Base-by-base conservation (phyloP, 1,284 basidiomycete species). In the Trichosporon coremiiforme region DNA sequence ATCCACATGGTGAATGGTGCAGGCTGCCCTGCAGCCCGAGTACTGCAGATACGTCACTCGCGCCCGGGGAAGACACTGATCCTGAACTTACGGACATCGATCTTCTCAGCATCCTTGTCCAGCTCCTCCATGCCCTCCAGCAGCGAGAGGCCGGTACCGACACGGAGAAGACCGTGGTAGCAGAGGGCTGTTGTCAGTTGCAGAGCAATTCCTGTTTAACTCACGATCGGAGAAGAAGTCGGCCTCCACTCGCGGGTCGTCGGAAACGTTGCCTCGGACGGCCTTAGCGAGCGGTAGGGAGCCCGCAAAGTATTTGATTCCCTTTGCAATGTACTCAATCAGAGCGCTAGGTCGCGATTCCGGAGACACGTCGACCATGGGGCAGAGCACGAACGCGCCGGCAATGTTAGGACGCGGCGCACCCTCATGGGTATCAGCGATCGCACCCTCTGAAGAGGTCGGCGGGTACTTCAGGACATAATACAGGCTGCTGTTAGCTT, bases 231-330 rank as follows among this genome's bases (percentile, higher is more conserved):
- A 70, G 64, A 79, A 80, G 70, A 84, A 84, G 65, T 84, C 84
- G 60, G 80, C 81, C 71, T 84, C 83, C 5, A 86, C 85, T 13
- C 84, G 73, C 0, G 85, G 85, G 79, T 87, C 86, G 74, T 86
- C 85, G n/a, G 83, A 85, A 17, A 85, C 84, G 55, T 86, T 86
- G 53, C 86, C 82, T 65, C 81, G 66, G 0, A 86, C 84, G 45
- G 83, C 83, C 36, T 80, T 77, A 4, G 83, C 83, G 15, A 86
- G 71, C 2, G 86, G 85, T 3, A 86, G 75, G 1, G 82, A 78
- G 17, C 84, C 84, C 4, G 83, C 84, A 47, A 86, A 77, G 70
- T 76, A 80, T 38, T 78, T 73, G 31, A 86, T 71, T 1, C 78
- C 71, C 55, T 82, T 72, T 8, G 80, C 86, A 50, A 85, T 69